phyloP scores from a whole-genome alignment of 345 rosid species.

The Ceriops zippeliana region DNA sequence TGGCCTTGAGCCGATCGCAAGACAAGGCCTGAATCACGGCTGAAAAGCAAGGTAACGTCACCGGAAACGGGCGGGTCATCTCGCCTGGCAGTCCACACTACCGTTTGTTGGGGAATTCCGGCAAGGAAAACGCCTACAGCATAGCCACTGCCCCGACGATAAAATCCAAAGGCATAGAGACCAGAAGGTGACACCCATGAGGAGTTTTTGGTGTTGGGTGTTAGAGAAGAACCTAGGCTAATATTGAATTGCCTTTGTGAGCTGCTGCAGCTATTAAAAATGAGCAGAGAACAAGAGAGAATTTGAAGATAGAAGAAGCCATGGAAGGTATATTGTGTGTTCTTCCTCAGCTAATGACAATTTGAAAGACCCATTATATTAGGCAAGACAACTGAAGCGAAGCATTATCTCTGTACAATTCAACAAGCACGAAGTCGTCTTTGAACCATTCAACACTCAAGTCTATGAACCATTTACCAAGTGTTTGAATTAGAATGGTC shows the following conservation, averaged over 20 bases:
- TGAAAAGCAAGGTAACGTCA: constrained; percentile 12
- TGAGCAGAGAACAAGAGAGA: too few species aligned
- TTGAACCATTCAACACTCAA: too few species aligned
- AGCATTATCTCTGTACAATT: too few species aligned
- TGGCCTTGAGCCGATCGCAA: constrained; percentile 4
- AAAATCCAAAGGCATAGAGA: constrained; percentile 35
- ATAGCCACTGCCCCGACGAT: constrained; percentile 20
- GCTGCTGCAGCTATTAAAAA: background rate
- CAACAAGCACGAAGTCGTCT: too few species aligned
- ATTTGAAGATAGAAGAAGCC: background rate
- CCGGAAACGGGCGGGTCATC: constrained; percentile 12
- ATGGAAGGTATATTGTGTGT: background rate
- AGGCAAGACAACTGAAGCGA: too few species aligned
- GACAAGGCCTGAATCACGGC: background rate
- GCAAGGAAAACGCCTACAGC: constrained; percentile 29
- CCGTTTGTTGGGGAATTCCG: constrained; percentile 6
- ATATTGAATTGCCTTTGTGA: constrained; percentile 25
- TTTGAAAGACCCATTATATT: background rate
- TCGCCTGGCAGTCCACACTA: constrained; percentile 19
- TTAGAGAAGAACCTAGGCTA: constrained; percentile 18
- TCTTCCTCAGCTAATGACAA: background rate
- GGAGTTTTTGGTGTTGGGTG: constrained; percentile 4
- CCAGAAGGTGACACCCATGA: constrained; percentile 40
- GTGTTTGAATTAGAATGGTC: too few species aligned
- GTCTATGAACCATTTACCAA: too few species aligned